Base-by-base conservation (phyloP, 768 basidiomycete species). In the Gloeostereum incarnatum region DNA sequence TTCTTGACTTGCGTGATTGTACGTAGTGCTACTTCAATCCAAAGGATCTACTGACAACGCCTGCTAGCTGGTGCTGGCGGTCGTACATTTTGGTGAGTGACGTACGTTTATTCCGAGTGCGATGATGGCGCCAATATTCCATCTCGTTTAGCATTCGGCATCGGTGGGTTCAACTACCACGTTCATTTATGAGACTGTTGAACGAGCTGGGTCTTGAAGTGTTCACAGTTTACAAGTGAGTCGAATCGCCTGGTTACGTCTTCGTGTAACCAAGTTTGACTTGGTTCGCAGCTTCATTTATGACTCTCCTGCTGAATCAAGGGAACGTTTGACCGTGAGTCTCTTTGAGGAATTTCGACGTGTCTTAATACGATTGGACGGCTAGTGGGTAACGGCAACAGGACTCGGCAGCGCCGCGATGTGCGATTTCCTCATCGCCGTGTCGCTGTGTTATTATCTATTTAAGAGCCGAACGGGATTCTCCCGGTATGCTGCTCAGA, bases 361-460 rank as follows among this genome's bases (percentile, higher is more conserved):
- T 10, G n/a, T 36, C 36, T 39, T 7, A 42, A 2, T 19, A 42
- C 36, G 39, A 40, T 25, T 18, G 31, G 57, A 16, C 11, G 9
- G 6, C 24, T 38, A 63, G 71, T 73, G 71, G 73, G 61, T 75
- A 10, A 68, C 71, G 6, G 66, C 62, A 45, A 45, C 61, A 18
- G 73, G 70, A 1, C 53, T 69, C 34, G 65, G 68, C 23, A 62
- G 66, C 39, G 67, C 68, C 18, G 66, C 67, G n/a, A 62, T 62
- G 11, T 63, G 69, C 7, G 71, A 73, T 45, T 56, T 70, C 41
- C 55, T 71, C 40, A 71, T 73, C 33, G 73, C 71, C 2, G 41
- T 54, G 33, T 55, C 67, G 10, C 59, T 75, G 38, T 70, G 68
- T 46, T 71, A 65, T 44, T 69, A 65, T 40, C 55, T 75, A 34